Percentiles rank a stretch among this genome's conserved stretches.
These are phyloP conservation scores for Circinella umbellata DNA, from an alignment of 371 early-diverging fungal species.

Conservation along the genomic window DNA sequence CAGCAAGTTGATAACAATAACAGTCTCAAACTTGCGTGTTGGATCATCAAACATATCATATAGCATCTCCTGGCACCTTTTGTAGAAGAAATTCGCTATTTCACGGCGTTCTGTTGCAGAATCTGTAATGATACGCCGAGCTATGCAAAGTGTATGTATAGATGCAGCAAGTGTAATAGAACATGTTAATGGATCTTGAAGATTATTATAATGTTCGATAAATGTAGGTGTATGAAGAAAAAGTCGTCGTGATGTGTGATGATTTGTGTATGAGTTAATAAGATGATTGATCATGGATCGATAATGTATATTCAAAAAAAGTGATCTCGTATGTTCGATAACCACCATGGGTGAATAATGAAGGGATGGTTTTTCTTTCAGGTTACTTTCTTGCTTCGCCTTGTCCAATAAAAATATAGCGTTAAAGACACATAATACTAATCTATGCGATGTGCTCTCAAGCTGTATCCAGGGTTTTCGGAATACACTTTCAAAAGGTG, in stretches of 20 bases:
- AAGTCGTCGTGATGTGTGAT: not conserved
- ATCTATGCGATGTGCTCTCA: not conserved
- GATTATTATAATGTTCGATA: conserved; percentile 8
- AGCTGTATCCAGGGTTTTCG: not conserved
- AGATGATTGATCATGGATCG: conserved; percentile 3
- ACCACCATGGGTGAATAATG: not conserved
- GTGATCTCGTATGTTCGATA: not conserved
- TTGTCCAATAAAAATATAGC: not conserved
- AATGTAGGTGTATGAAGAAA: conserved; percentile 14
- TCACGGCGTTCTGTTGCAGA: conserved; percentile 11
- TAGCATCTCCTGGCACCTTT: conserved; percentile 6
- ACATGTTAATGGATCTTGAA: conserved; percentile 14
- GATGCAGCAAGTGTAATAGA: conserved; percentile 23
- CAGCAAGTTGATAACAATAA: conserved; percentile 9
- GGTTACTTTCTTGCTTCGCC: not conserved
- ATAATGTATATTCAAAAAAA: not conserved
- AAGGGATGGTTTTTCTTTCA: not conserved
- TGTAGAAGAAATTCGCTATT: conserved; percentile 24
- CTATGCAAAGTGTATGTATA: not conserved
- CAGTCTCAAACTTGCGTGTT: conserved; percentile 18
- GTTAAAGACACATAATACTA: not conserved
- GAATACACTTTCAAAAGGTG: conserved; percentile 19
- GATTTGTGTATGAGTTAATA: not conserved
- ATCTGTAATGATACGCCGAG: conserved; percentile 1
- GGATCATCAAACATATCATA: conserved; percentile 32